phyloP scores from a whole-genome alignment of 83 land plant genomes.

The Isoetes engelmannii region DNA sequence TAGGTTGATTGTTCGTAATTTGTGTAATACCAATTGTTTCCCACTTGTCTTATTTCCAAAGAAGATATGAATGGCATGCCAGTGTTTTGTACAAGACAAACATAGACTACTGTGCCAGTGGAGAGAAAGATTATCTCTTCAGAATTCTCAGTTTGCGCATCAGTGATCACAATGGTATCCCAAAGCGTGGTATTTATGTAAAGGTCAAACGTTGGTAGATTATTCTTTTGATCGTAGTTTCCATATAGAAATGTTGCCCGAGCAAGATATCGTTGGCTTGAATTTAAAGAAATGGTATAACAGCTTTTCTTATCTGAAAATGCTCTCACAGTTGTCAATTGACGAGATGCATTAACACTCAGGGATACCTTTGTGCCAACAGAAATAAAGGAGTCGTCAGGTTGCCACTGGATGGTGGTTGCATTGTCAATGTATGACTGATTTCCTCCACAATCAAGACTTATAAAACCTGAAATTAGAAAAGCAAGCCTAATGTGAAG shows the following conservation, averaged over 20 bases:
- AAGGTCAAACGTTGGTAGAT: slow-evolving; percentile 61
- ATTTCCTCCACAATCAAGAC: slow-evolving; percentile 70
- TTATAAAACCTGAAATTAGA: slow-evolving; percentile 49
- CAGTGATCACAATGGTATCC: slow-evolving; percentile 59
- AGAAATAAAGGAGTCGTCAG: slow-evolving; percentile 38
- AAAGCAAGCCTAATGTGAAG: too few species aligned
- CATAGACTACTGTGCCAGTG: slow-evolving; percentile 35
- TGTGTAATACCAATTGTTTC: slow-evolving; percentile 16
- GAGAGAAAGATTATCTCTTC: slow-evolving; percentile 55
- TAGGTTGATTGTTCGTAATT: slow-evolving; percentile 25
- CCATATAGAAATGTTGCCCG: slow-evolving; percentile 75
- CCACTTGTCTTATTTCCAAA: slow-evolving; percentile 34
- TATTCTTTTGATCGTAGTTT: slow-evolving; percentile 54
- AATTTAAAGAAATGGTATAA: slow-evolving; percentile 48
- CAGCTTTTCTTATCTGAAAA: slow-evolving; percentile 17
- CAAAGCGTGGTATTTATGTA: slow-evolving; percentile 63
- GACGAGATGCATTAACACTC: slow-evolving; percentile 31
- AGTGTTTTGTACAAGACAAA: slow-evolving; percentile 59
- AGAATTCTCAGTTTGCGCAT: slow-evolving; percentile 30
- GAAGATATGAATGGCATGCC: slow-evolving; percentile 43
- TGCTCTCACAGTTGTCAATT: slow-evolving; percentile 4
- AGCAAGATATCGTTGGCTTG: slow-evolving; percentile 53
- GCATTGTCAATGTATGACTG: slow-evolving; percentile 41
- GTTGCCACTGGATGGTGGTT: slow-evolving; percentile 47
- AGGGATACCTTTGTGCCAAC: slow-evolving; percentile 33